Conservation (phyloP, 495 filamentous ascomycete genomes). For the Talaromyces proteolyticus region DNA sequence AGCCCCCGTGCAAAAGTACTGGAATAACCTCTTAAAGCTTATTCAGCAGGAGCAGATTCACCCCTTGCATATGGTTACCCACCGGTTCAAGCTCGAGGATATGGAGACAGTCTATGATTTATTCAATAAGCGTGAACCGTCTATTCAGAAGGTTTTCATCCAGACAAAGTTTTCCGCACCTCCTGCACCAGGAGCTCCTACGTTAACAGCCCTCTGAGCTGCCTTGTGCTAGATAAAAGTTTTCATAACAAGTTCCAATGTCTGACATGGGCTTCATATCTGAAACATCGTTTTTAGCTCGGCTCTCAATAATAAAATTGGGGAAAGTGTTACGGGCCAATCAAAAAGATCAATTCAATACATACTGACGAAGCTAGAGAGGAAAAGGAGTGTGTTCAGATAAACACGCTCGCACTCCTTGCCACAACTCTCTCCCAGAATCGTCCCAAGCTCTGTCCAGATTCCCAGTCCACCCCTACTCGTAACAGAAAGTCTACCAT, state of each 20-base stretch:
- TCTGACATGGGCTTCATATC: neutral
- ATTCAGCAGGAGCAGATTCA: conserved; percentile 68
- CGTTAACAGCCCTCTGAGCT: conserved; percentile 31
- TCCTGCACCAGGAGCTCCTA: conserved; percentile 44
- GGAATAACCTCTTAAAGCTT: conserved; percentile 65
- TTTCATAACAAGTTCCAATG: neutral
- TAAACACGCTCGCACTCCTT: no score
- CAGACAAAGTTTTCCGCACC: conserved; percentile 62
- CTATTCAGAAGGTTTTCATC: conserved; percentile 68
- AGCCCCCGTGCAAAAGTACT: conserved; percentile 79
- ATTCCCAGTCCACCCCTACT: no score
- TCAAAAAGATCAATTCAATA: no score
- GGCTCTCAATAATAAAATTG: no score
- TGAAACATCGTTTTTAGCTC: no score
- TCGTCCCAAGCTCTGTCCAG: no score
- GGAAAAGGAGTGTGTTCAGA: no score
- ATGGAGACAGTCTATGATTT: conserved; percentile 63
- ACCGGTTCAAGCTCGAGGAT: conserved; percentile 71
- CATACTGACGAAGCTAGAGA: no score
- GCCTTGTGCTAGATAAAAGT: neutral
- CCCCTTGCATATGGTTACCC: conserved; percentile 72
- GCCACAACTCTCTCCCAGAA: no score
- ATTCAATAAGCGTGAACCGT: conserved; percentile 63
- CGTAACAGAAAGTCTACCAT: no score
- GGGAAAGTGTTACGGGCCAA: no score